A percentile compares a stretch with the other conserved stretches of the same genome.
These are phyloP conservation scores for Emericellopsis atlantica DNA, from an alignment of 2,329 filamentous ascomycete species.

Conservation along the genomic window DNA sequence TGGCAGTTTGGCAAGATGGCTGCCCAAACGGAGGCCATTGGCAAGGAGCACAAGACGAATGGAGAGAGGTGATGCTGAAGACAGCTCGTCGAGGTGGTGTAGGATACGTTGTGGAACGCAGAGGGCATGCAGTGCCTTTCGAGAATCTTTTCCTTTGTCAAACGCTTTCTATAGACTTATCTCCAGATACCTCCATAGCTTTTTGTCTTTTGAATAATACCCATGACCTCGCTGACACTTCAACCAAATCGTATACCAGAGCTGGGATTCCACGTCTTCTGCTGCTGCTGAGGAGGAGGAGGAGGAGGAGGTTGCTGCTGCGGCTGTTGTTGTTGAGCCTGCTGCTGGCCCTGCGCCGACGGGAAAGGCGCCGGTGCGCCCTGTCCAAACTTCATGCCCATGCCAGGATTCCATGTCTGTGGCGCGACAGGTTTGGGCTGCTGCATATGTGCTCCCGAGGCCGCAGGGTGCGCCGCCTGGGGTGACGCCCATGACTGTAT, in stretches of 20 bases:
- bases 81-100: too few species aligned
- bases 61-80: not conserved
- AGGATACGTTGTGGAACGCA: too few species aligned
- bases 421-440: conserved; percentile 36
- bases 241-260: conserved; percentile 44
- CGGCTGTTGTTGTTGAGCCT: not conserved
- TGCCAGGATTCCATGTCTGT: conserved; percentile 63
- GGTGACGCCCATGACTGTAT: conserved; percentile 45
- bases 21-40: conserved; percentile 19
- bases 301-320: conserved; percentile 14
- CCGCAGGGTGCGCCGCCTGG: not conserved
- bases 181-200: too few species aligned
- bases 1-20: conserved; percentile 53
- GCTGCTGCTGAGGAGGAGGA: conserved; percentile 12
- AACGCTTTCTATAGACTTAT: not conserved
- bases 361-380: not conserved
- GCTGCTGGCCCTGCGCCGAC: not conserved
- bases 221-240: not conserved
- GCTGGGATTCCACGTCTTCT: conserved; percentile 57
- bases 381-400: conserved; percentile 60
- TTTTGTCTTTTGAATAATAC: too few species aligned
- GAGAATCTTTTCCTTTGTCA: not conserved
- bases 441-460: conserved; percentile 38
- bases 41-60: conserved; percentile 6
- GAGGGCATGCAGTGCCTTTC: too few species aligned